phyloP scores from a whole-genome alignment of 164 flowering plant genomes.

The Echeveria elegans region DNA sequence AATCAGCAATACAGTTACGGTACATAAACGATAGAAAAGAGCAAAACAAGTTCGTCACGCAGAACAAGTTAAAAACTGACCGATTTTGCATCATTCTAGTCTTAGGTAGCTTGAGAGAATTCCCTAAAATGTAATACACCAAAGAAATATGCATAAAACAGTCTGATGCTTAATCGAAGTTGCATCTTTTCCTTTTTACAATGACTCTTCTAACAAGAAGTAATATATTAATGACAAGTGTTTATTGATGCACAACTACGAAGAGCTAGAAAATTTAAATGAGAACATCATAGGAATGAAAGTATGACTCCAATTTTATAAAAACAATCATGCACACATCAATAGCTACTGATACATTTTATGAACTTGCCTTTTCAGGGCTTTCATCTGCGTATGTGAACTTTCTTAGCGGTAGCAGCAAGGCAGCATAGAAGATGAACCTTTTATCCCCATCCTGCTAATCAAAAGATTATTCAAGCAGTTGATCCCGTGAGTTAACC shows the following conservation, averaged over 20 bases:
- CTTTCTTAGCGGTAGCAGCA: constrained; percentile 67
- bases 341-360: not conserved
- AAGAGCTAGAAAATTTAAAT: too few species aligned
- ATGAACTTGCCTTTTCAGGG: constrained; percentile 51
- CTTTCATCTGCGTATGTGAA: constrained; percentile 39
- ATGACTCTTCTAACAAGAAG: too few species aligned
- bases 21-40: not conserved
- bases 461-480: not conserved
- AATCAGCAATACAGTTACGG: not conserved
- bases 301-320: too few species aligned
- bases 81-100: constrained; percentile 72
- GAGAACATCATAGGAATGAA: too few species aligned
- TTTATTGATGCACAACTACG: too few species aligned
- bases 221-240: too few species aligned
- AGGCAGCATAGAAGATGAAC: constrained; percentile 56
- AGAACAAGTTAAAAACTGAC: constrained; percentile 34
- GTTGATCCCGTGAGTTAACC: not conserved
- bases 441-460: constrained; percentile 70
- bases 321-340: not conserved
- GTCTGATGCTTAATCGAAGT: not conserved
- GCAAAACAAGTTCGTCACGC: not conserved
- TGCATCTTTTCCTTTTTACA: too few species aligned
- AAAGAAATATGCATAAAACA: constrained; percentile 48
- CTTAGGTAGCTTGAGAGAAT: constrained; percentile 72
- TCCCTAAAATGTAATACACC: constrained; percentile 50